Evolutionary conservation across 1,284 basidiomycete species (phyloP).

Genomic region (Leucoagaricus sp.): DNA sequence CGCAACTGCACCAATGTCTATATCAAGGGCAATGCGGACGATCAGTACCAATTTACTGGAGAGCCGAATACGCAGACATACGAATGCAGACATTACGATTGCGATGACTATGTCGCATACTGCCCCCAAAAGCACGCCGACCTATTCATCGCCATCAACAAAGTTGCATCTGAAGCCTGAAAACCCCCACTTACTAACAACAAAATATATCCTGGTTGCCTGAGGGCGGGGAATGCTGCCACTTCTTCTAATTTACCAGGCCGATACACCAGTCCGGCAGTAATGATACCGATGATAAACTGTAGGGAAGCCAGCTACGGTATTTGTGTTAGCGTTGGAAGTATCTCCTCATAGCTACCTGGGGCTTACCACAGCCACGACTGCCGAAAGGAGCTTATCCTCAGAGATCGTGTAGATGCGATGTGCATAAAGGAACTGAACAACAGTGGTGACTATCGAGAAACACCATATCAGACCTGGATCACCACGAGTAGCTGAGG

Average conservation of each 20-base stretch:
- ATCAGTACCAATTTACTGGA: not conserved
- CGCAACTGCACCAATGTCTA: not conserved
- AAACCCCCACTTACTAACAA: not conserved
- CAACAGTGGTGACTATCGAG: not conserved
- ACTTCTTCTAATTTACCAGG: not conserved
- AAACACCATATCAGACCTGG: not conserved
- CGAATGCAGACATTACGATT: not conserved
- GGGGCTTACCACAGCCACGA: not conserved
- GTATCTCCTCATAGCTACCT: not conserved
- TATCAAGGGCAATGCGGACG: not conserved
- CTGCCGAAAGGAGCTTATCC: not conserved
- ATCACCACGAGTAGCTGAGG: not conserved
- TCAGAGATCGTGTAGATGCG: constrained; percentile 1
- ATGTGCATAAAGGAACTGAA: constrained; percentile 2
- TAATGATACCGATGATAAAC: not conserved
- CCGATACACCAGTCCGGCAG: not conserved
- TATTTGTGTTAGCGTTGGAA: too few species aligned
- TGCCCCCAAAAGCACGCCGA: not conserved
- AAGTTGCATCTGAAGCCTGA: too few species aligned
- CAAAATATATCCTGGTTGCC: not conserved
- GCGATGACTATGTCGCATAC: not conserved
- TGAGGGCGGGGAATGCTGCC: not conserved
- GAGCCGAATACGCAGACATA: not conserved
- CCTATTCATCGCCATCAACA: not conserved
- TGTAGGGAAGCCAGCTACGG: not conserved